Evolutionary conservation across 73 alveolate species (phyloP), one percentile per base, ranked within the genome.

Genomic region (Paramecium caudatum): DNA sequence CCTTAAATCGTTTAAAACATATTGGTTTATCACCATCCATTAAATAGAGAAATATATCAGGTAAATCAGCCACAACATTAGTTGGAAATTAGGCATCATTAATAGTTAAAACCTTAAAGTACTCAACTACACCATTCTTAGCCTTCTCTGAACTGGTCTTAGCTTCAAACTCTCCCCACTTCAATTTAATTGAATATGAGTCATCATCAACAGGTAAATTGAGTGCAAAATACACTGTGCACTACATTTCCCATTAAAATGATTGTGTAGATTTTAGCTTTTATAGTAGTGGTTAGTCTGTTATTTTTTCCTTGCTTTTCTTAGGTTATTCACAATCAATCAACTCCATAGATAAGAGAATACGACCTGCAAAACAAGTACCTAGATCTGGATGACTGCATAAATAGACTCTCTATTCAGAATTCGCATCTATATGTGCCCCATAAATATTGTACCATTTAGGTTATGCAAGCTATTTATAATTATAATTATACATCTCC

Each of bases 321-420:
- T 61, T 23, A 21, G 93, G 93, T 41, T 63, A 19, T 41, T 61
- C 90, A 3, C 16, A 49, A 36, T 86, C 93, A 27, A 13, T 4
- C 50, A 62, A 19, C 48, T 78, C 84, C 49, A 86, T 86, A 0
- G 90, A 10, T 19, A 70, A 63, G n/a, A 39, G 43, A 19, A 86
- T 62, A 63, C 93, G 61, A 36, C 93, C 93, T 17, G 88, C 63
- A 47, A 45, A 86, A 27, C 84, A 86, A 21, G 93, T 86, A 37
- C 93, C 93, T 34, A 86, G 25, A 61, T 86, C 93, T 5, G 93
- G 93, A 86, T 86, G 82, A 86, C 69, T 62, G 16, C 84, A 62
- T 78, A 86, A 62, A 30, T 62, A 62, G 25, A 62, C 69, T 55
- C 82, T 37, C 37, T 86, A 48, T 10, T 86, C 90, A 6, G 45